Percentiles rank a stretch among this genome's conserved stretches.
Conservation (phyloP, 2,329 filamentous ascomycete genomes). For the Penicillium occitanis region DNA sequence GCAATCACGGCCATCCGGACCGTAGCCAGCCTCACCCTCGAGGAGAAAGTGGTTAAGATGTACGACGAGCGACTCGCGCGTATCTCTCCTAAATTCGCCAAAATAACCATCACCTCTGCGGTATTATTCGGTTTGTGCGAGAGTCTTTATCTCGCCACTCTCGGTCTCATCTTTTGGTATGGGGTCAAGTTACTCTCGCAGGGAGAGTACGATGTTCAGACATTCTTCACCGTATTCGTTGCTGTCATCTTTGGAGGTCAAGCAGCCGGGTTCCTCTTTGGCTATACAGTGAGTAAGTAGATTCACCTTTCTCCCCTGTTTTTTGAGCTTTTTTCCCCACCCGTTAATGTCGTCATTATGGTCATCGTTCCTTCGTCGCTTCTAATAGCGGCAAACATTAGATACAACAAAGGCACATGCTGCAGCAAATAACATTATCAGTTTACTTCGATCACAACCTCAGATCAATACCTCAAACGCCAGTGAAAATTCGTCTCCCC, state of each 20-base stretch:
- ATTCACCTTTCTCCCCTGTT: not conserved
- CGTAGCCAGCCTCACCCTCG: not conserved
- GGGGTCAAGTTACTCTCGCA: conserved; percentile 58
- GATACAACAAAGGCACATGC: not conserved
- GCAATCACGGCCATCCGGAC: conserved; percentile 36
- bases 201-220: conserved; percentile 44
- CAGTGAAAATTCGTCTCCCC: not conserved
- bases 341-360: not conserved
- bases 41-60: not conserved
- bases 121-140: conserved; percentile 20
- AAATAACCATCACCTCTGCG: not conserved
- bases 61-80: not conserved
- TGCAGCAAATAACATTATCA: not conserved
- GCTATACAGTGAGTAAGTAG: conserved; percentile 31
- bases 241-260: conserved; percentile 42
- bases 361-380: not conserved
- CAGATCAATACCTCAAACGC: not conserved
- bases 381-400: not conserved
- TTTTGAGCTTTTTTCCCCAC: not conserved
- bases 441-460: not conserved
- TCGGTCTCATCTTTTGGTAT: conserved; percentile 62
- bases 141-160: conserved; percentile 26
- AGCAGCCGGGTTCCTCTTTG: conserved; percentile 32
- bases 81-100: not conserved
- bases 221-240: conserved; percentile 49